phyloP scores from a whole-genome alignment of 768 basidiomycete genomes.

The Kwoniella mangroviensis region DNA sequence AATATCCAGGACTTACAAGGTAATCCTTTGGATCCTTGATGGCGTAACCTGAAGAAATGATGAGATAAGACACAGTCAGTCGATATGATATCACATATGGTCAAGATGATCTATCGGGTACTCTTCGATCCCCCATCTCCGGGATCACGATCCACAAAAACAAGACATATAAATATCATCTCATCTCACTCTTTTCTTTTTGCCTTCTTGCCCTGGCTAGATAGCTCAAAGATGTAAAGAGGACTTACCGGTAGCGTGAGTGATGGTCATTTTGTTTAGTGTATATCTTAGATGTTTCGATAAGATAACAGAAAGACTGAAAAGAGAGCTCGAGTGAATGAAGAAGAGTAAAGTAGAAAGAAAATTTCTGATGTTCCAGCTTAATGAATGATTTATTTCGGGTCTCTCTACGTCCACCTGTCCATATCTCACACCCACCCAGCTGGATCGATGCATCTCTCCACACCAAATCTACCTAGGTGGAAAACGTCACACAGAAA shows the following conservation, averaged over 20 bases:
- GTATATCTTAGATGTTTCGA: not conserved
- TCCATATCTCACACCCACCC: not conserved
- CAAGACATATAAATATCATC: not conserved
- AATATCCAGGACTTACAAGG: conserved; percentile 33
- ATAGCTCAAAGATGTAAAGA: conserved; percentile 2
- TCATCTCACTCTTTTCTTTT: no score
- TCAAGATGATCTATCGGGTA: conserved; percentile 14
- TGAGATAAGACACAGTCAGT: not conserved
- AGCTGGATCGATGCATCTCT: not conserved
- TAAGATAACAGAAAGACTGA: not conserved
- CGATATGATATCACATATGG: no score
- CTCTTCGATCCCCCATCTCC: conserved; percentile 1
- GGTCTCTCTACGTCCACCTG: not conserved
- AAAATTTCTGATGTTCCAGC: not conserved
- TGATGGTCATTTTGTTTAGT: conserved; percentile 45
- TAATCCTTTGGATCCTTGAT: conserved; percentile 55
- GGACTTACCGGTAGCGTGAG: conserved; percentile 55
- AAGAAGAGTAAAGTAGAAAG: not conserved
- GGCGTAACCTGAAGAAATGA: conserved; percentile 44
- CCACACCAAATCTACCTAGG: not conserved
- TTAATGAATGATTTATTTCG: not conserved
- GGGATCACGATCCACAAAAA: no score
- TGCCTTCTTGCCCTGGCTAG: no score
- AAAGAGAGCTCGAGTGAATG: not conserved
- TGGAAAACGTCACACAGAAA: not conserved